Base-by-base conservation (phyloP, 2,329 filamentous ascomycete species). In the Trichoderma koningii region DNA sequence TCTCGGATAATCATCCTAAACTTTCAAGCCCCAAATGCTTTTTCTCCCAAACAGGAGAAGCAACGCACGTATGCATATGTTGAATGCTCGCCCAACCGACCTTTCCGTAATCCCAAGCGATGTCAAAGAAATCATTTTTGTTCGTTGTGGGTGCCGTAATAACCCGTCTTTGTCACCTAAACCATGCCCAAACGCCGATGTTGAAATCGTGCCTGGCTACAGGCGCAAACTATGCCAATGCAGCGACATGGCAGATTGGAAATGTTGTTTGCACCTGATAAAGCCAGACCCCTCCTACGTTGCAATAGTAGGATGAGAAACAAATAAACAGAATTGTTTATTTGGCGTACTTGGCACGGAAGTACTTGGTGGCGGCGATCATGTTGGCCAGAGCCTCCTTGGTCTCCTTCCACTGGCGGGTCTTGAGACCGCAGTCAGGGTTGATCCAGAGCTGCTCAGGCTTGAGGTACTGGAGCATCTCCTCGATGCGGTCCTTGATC, bases 371-470 rank as follows among this genome's bases (percentile, higher is more conserved):
- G 66, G 95, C 95, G 79, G 94, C 93, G 82, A 99, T 94, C 92
- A 99, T 90, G 89, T 97, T 97, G 83, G 83, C 83, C 77, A 99
- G 84, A 66, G 94, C 92, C 77, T 92, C 92, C 90, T 97, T 98
- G 81, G 93, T 97, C 89, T 99, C 94, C 81, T 90, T 88, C 94
- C 95, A 98, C 85, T 96, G 91, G 74, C 95, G 91, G 73, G 95
- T 99, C 92, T 99, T 99, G 67, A 99, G 89, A 85, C 95, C 95
- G 78, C 95, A 99, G 85, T 99, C 95, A 72, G 95, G 95, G 86
- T 99, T 94, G 83, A 98, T 92, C 95, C 95, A 99, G 79, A 99
- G 92, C 87, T 99, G 95, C 76, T 97, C 93, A 66, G 93, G 93
- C 87, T 93, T 94, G 82, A 98, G 91, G 87, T 92, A 93, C 82